Evolutionary conservation across 2,329 filamentous ascomycete species (phyloP), one percentile per base, ranked within the genome.

Genomic region (Penicillium digitatum): DNA sequence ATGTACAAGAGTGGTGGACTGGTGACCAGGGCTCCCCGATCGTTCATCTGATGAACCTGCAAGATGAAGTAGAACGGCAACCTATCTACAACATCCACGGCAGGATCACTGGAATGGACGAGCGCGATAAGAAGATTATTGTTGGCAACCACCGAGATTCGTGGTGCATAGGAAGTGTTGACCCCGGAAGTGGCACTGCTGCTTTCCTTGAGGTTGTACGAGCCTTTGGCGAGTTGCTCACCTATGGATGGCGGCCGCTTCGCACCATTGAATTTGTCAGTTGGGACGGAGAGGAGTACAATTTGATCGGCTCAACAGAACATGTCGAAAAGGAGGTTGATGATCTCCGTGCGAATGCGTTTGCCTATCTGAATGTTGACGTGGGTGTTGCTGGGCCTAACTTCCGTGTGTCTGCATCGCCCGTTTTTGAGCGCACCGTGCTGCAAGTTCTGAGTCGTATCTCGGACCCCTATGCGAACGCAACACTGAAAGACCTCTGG

Each of bases 241-340:
- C 80, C 16, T 83, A 85, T 54, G 93, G 92, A 50, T 99, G 94
- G 94, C 83, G 89, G 26, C 94, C 94, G 1, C 79, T 95, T 16
- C 87, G 94, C n/a, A 95, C 90, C 3, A 95, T 99, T 61, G 89
- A 95, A 71, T 97, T 99, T 72, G 91, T 92, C 68, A 96, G 90
- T 32, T 99, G 94, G 94, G 94, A 99, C 71, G 94, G 84, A 4
- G 87, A 87, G 63, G 90, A 93, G 72, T 97, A 96, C 77, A 96
- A 96, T 72, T 78, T 94, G 43, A 89, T 96, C 55, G 94, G 94
- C 9, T 95, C 90, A 11, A 97, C 94, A 1, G 94, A 99, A 72
- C 93, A 88, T 66, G 94, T 99, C 43, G 94, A 99, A 75, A 87
- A 88, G 44, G 87, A 93, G 62, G 79, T 90, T 27, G 85, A 92